Evolutionary conservation across 805 yeast species (phyloP).

Genomic region (Blastobotrys attinorum): DNA sequence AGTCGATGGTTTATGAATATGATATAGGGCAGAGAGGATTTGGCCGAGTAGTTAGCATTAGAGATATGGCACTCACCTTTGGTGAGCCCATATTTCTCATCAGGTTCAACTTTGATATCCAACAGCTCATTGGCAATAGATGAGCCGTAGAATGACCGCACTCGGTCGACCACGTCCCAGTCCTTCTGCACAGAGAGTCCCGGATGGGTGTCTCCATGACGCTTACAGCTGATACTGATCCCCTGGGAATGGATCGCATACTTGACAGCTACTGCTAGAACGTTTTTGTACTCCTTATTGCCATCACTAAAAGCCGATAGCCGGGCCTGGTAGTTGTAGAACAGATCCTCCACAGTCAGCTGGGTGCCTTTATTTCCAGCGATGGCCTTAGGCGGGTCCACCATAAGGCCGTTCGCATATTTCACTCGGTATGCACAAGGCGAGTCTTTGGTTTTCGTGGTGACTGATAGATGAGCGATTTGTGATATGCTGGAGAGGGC

Average conservation of each 20-base stretch:
- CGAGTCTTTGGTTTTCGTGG: constrained; percentile 57
- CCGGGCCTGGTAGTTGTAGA: constrained; percentile 80
- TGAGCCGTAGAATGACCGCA: constrained; percentile 66
- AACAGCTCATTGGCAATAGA: constrained; percentile 59
- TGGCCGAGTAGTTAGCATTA: constrained; percentile 61
- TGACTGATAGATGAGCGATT: constrained; percentile 71
- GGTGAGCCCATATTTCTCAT: constrained; percentile 42
- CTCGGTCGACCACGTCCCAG: constrained; percentile 52
- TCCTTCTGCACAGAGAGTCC: constrained; percentile 52
- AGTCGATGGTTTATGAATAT: constrained; percentile 81
- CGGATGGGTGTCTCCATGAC: constrained; percentile 65
- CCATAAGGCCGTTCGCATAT: constrained; percentile 60
- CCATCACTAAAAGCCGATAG: constrained; percentile 51
- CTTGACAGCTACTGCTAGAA: constrained; percentile 74
- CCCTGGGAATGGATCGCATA: constrained; percentile 68
- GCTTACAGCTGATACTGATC: constrained; percentile 74
- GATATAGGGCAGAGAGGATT: constrained; percentile 58
- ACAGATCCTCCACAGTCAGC: constrained; percentile 76
- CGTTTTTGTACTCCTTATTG: constrained; percentile 55
- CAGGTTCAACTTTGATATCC: constrained; percentile 27
- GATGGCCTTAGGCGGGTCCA: constrained; percentile 53
- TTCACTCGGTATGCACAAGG: constrained; percentile 53
- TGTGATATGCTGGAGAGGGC: constrained; percentile 94
- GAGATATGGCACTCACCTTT: constrained; percentile 55
- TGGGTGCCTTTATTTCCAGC: constrained; percentile 90